These are phyloP conservation scores for Trichoderma atrobrunneum DNA, from an alignment of 2,329 filamentous ascomycete genomes.

Conservation along the genomic window DNA sequence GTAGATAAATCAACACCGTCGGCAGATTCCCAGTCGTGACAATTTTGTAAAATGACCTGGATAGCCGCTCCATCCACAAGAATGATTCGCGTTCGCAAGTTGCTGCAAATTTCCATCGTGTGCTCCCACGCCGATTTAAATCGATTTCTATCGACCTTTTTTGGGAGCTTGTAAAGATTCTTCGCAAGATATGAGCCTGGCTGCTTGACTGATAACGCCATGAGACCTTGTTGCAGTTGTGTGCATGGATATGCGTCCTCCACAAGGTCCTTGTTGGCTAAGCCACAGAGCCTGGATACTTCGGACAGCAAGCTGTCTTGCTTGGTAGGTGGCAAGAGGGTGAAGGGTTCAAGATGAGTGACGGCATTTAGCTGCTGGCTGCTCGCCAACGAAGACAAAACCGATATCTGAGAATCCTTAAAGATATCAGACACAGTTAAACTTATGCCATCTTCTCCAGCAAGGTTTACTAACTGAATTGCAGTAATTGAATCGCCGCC, in stretches of 20 bases:
- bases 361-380: neutral
- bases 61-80: neutral
- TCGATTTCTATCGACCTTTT: neutral
- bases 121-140: slow-evolving; percentile 26
- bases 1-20: neutral
- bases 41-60: neutral
- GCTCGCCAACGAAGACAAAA: neutral
- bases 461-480: slow-evolving; percentile 42
- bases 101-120: neutral
- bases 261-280: neutral
- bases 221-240: neutral
- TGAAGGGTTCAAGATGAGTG: neutral
- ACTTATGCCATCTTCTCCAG: slow-evolving; percentile 26
- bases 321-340: neutral
- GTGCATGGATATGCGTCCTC: slow-evolving; percentile 16
- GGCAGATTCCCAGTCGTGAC: neutral
- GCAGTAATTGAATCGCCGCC: slow-evolving; percentile 45
- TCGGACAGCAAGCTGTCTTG: neutral
- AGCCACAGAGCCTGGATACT: neutral
- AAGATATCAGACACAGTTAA: slow-evolving; percentile 5
- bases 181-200: neutral
- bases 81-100: slow-evolving; percentile 14
- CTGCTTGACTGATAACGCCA: slow-evolving; percentile 1
- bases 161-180: slow-evolving; percentile 8
- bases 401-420: slow-evolving; percentile 1